Base-by-base conservation (phyloP, 2,329 filamentous ascomycete species). In the Allantophomopsis cytisporea region DNA sequence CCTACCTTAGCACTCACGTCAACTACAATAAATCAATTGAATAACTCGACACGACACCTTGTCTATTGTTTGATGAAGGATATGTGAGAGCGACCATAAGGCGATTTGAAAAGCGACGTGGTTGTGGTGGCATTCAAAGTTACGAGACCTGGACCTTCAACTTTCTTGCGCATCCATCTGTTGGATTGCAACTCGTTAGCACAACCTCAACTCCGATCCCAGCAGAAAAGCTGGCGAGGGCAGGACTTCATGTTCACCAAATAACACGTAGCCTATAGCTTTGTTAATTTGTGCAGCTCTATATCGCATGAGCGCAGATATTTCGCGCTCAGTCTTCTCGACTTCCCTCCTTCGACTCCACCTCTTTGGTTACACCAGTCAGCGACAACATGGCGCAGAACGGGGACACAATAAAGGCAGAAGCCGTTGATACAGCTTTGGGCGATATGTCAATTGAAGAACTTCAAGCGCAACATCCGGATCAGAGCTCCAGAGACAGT, bases 401-500 rank as follows among this genome's bases (percentile, higher is more conserved):
- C 36, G 49, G 43, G 32, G 41, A 44, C 35, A 47, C 50, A 31
- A 41, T 43, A 11, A 50, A 50, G 41, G 37, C 49, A 18, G 53
- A 50, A 38, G 47, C 45, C 17, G 53, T 56, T 20, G 52, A 57
- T 39, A 40, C 47, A 36, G 54, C 52, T 33, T 47, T 57, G 13
- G 42, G 47, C 32, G 53, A 50, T n/a, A 56, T 58, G 54, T 57
- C 54, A 45, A 40, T 57, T 10, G 52, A 54, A 39, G 49, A 50
- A 43, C 47, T 41, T 13, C 43, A 40, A 39, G 31, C 35, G 13
- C 20, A 30, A n/a, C 14, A 7, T 20, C 30, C 28, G 39, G 21
- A 30, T 17, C 50, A 54, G 45, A 51, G 52, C 37, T 45, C 40
- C 31, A 46, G 46, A 23, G 39, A 48, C 15, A 35, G 32, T 8